A percentile compares a stretch with the other conserved stretches of the same genome.
These are phyloP conservation scores for Pulicaria dysenterica DNA, from an alignment of 129 eudicot genomes.

Conservation along the genomic window DNA sequence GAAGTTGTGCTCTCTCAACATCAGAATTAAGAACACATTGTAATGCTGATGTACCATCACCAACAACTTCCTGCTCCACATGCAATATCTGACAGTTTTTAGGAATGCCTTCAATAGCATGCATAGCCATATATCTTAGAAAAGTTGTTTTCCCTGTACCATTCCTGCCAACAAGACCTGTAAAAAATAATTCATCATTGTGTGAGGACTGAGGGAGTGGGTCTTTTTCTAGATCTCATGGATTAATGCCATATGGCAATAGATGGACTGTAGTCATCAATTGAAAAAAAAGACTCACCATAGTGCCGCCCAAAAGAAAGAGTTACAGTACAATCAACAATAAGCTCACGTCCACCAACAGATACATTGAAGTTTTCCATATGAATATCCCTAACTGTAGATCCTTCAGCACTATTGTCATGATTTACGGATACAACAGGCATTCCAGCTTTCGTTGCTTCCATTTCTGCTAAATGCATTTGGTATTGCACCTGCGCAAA, in stretches of 20 bases:
- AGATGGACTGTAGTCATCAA: neutral
- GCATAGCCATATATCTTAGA: slow-evolving; percentile 95
- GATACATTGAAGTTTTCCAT: slow-evolving; percentile 91
- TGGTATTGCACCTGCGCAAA: slow-evolving; percentile 68
- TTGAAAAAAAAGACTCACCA: slow-evolving; percentile 55
- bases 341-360: slow-evolving; percentile 98
- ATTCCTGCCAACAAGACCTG: slow-evolving; percentile 95
- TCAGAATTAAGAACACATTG: slow-evolving; percentile 90
- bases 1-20: slow-evolving; percentile 80
- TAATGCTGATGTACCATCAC: slow-evolving; percentile 87
- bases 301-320: slow-evolving; percentile 92
- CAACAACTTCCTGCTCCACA: slow-evolving; percentile 98
- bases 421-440: slow-evolving; percentile 85
- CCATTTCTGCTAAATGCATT: slow-evolving; percentile 92
- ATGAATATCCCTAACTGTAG: slow-evolving; percentile 80
- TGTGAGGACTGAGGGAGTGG: too few species aligned
- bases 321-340: slow-evolving; percentile 82
- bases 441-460: slow-evolving; percentile 96
- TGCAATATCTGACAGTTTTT: slow-evolving; percentile 96
- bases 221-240: too few species aligned
- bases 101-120: slow-evolving; percentile 97
- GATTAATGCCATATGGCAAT: neutral
- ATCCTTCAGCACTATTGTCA: slow-evolving; percentile 64
- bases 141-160: slow-evolving; percentile 99
- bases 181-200: neutral